phyloP scores from a whole-genome alignment of 2,329 filamentous ascomycete genomes.

The Bipolaris gigantea region DNA sequence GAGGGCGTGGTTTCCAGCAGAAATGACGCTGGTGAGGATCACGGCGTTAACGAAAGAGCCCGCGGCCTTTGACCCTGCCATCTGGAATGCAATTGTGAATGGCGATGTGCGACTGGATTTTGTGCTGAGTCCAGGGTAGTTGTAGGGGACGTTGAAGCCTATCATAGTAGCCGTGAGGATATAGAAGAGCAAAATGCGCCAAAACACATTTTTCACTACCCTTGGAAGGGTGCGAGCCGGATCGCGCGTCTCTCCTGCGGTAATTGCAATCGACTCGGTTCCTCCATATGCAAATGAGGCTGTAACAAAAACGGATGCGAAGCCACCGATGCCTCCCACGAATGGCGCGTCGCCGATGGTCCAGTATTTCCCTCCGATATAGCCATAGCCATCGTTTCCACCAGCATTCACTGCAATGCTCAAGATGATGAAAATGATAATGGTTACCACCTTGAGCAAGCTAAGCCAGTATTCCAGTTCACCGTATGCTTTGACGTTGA shows the following conservation, averaged over 20 bases:
- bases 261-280: slow-evolving; percentile 75
- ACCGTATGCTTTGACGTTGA: slow-evolving; percentile 43
- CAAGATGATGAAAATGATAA: slow-evolving; percentile 41
- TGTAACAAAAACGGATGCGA: slow-evolving; percentile 74
- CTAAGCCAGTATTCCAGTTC: slow-evolving; percentile 43
- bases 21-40: slow-evolving; percentile 63
- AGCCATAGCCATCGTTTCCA: slow-evolving; percentile 28
- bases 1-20: slow-evolving; percentile 59
- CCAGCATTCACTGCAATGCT: slow-evolving; percentile 36
- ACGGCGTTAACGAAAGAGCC: slow-evolving; percentile 68
- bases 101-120: slow-evolving; percentile 55
- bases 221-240: slow-evolving; percentile 80
- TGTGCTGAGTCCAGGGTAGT: slow-evolving; percentile 40
- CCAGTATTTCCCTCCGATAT: slow-evolving; percentile 67
- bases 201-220: slow-evolving; percentile 88
- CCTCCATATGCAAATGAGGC: slow-evolving; percentile 74
- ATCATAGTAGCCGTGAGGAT: slow-evolving; percentile 48
- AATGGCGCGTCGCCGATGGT: slow-evolving; percentile 60
- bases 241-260: slow-evolving; percentile 77
- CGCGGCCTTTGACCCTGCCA: slow-evolving; percentile 62
- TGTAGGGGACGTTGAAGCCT: slow-evolving; percentile 48
- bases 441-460: slow-evolving; percentile 40
- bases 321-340: slow-evolving; percentile 44
- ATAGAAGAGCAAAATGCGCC: slow-evolving; percentile 50
- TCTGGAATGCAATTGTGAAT: slow-evolving; percentile 66